Base-by-base conservation (phyloP, 371 early-diverging fungal genomes). In the Actinomortierella ambigua region DNA sequence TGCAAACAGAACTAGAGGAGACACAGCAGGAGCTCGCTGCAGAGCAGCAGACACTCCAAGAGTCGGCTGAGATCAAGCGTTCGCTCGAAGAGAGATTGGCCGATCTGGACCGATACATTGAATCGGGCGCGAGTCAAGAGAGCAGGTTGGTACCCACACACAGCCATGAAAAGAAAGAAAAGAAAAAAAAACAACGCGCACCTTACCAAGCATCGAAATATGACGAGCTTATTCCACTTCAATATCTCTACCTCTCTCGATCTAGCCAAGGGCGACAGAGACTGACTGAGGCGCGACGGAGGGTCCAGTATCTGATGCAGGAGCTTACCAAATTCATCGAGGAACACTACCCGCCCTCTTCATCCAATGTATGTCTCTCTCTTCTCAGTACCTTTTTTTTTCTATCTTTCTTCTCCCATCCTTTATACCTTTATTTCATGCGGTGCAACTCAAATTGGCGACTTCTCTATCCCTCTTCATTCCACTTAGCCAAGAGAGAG, bases 281-380 rank as follows among this genome's bases (percentile, higher is more conserved):
- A 40, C 20, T 66, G 53, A 17, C 58, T 40, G 59, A 62, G 17
- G 47, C 51, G 1, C 51, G 59, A 17, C 50, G 23, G 9, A 44
- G 59, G 26, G 67, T 62, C 14, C 62, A 59, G 47, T 62, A 55
- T 20, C 41, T 77, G 34, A 79, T 79, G 77, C 54, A 63, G 22
- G 79, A 82, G 47, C 61, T 86, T 28, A 66, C 77, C 7, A 63
- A 69, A 40, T 85, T 86, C 54, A 43, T 85, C 8, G 76, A 77
- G 18, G 64, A 70, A 29, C 69, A 78, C 50, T 84, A 77, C 41
- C 84, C 87, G 18, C 79, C 83, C 0, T 63, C 79, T 13, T 75
- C 64, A 11, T 63, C 70, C 13, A 53, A 83, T 61, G 84, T 79
- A 77, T 61, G 79, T 59, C 1, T 8, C 2, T 6, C 22, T 29